phyloP scores from a whole-genome alignment of 2,329 filamentous ascomycete species.

The Colletotrichum sp. region DNA sequence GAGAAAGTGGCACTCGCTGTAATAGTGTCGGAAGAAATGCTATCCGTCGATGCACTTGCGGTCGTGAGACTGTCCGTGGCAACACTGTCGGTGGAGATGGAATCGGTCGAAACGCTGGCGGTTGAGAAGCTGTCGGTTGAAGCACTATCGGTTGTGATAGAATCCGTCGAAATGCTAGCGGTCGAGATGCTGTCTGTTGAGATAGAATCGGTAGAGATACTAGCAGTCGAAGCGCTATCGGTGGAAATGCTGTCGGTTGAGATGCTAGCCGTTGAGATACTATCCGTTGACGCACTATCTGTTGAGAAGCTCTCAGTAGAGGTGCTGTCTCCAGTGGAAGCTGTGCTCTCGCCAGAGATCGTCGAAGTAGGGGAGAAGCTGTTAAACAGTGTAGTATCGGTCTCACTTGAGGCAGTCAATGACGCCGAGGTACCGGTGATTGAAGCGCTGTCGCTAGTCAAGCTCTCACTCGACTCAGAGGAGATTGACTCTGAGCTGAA shows the following conservation, averaged over 20 bases:
- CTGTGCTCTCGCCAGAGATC: neutral
- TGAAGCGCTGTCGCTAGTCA: neutral
- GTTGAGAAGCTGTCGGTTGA: neutral
- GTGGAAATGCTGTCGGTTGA: neutral
- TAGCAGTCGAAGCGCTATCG: neutral
- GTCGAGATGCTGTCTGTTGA: neutral
- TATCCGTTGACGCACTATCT: neutral
- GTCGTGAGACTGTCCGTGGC: neutral
- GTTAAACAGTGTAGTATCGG: neutral
- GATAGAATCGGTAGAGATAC: neutral
- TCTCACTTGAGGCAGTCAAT: neutral
- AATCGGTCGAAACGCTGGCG: neutral
- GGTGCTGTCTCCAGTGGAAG: neutral
- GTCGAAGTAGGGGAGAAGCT: neutral
- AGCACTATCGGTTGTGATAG: neutral
- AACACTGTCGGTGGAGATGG: neutral
- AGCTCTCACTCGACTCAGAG: neutral
- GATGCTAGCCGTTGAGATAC: fast-evolving
- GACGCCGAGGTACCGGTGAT: neutral
- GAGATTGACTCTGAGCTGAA: neutral
- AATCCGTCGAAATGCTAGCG: neutral
- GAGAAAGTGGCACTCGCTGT: neutral
- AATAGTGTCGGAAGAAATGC: neutral
- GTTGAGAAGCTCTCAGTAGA: neutral
- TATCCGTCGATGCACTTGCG: neutral